Percentiles rank a stretch among this genome's conserved stretches.
Evolutionary conservation across 176 grass and related monocot genomes (phyloP).

Genomic region (Musa acuminata): DNA sequence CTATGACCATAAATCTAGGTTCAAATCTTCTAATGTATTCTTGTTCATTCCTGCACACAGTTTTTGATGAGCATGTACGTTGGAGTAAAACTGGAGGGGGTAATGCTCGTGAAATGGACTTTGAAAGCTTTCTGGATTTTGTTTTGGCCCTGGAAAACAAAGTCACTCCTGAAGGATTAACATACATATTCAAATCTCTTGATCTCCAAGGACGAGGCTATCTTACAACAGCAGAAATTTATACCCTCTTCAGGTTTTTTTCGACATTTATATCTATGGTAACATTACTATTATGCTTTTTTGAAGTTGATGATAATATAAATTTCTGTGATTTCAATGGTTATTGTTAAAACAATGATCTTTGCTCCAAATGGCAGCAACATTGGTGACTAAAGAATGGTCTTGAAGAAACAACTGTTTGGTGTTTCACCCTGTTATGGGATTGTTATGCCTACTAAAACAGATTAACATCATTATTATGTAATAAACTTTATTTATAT

Average conservation of each 20-base stretch:
- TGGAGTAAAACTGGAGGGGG: slow-evolving; percentile 83
- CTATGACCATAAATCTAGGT: not conserved
- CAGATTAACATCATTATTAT: not conserved
- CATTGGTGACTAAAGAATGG: not conserved
- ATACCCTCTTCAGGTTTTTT: slow-evolving; percentile 81
- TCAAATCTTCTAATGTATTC: not conserved
- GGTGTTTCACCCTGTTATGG: not conserved
- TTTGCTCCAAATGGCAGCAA: not conserved
- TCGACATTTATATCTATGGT: not conserved
- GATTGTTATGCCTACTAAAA: not conserved
- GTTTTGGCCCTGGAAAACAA: slow-evolving; percentile 98
- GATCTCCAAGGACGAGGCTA: slow-evolving; percentile 91
- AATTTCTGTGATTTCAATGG: not conserved
- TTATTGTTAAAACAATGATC: not conserved
- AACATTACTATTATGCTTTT: not conserved
- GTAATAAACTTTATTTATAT: not conserved
- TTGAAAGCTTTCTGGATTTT: too few species aligned
- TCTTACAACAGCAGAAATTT: slow-evolving; percentile 89
- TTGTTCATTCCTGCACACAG: slow-evolving; percentile 32
- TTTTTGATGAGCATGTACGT: slow-evolving; percentile 96
- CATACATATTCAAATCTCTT: slow-evolving; percentile 92
- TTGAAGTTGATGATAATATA: not conserved
- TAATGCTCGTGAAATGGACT: slow-evolving; percentile 92
- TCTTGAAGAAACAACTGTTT: not conserved
- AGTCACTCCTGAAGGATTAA: slow-evolving; percentile 89